Evolutionary conservation across 257 asterid genomes (phyloP).

Genomic region (Agastache rugosa): DNA sequence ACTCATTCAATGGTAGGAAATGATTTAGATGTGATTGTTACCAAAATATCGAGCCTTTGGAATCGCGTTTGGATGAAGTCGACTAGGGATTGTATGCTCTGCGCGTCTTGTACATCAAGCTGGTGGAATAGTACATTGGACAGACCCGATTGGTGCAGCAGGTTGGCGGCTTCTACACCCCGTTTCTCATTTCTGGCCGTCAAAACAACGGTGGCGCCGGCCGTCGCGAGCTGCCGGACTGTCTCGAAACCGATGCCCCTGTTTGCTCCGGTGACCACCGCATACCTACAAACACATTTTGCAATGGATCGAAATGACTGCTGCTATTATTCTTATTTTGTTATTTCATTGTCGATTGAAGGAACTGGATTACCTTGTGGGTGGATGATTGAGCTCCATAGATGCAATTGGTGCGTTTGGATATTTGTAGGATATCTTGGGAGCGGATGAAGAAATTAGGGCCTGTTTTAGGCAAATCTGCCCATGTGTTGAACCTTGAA

Average conservation of each 20-base stretch:
- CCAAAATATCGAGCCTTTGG: constrained; percentile 76
- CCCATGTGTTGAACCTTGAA: too few relatives aligned
- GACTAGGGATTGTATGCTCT: constrained; percentile 58
- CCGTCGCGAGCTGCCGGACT: constrained; percentile 66
- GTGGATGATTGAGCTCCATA: constrained; percentile 6
- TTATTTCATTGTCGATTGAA: background rate
- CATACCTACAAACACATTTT: constrained; percentile 48
- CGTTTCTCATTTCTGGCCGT: constrained; percentile 70
- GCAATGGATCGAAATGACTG: too few relatives aligned
- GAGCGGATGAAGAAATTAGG: too few relatives aligned
- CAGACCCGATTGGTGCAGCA: constrained; percentile 62
- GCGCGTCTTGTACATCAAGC: constrained; percentile 74
- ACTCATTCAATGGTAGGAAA: too few relatives aligned
- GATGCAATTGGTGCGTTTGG: background rate
- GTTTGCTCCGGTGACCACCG: constrained; percentile 89
- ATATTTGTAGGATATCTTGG: background rate
- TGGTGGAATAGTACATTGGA: constrained; percentile 71
- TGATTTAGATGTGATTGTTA: constrained; percentile 26
- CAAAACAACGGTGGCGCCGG: constrained; percentile 68
- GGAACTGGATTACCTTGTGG: constrained; percentile 38
- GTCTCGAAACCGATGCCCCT: constrained; percentile 86
- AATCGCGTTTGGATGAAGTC: constrained; percentile 51
- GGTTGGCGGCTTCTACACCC: constrained; percentile 56
- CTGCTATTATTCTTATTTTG: background rate
- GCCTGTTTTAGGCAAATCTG: too few relatives aligned